Conservation (phyloP, 164 flowering plant species). For the Vitis rotundifolia region DNA sequence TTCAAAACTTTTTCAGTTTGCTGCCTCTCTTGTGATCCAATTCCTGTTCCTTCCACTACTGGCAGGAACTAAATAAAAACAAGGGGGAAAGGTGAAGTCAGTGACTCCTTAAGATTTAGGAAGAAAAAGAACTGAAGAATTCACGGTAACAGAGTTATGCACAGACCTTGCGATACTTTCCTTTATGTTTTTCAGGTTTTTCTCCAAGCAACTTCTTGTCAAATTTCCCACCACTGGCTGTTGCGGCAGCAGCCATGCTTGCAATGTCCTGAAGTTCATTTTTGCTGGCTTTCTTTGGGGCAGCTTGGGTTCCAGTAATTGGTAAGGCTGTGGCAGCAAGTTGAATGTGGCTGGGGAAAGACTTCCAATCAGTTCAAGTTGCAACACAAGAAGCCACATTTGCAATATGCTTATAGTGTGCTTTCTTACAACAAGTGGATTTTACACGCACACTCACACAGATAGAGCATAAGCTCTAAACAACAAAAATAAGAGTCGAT, state of each 20-base stretch:
- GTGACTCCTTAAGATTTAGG: neutral
- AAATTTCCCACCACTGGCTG: constrained; percentile 98
- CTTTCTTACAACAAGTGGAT: neutral
- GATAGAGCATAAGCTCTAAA: neutral
- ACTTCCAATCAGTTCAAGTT: neutral
- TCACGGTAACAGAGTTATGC: neutral
- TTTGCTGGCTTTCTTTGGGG: constrained; percentile 65
- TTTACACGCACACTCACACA: neutral
- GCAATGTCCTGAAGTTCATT: constrained; percentile 76
- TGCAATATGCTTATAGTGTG: neutral
- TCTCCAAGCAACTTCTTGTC: constrained; percentile 93
- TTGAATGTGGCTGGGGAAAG: constrained; percentile 76
- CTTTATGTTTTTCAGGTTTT: constrained; percentile 73
- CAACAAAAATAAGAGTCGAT: neutral
- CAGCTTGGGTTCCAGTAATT: constrained; percentile 71
- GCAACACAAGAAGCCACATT: no score
- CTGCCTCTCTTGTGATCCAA: constrained; percentile 64
- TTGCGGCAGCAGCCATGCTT: constrained; percentile 79
- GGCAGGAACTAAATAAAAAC: constrained; percentile 58
- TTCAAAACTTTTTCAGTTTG: constrained; percentile 81
- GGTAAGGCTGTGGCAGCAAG: constrained; percentile 90
- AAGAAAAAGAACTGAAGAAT: constrained; percentile 4
- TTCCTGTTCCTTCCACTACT: constrained; percentile 74
- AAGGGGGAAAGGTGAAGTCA: neutral
- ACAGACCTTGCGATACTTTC: constrained; percentile 85